A percentile compares a stretch with the other conserved stretches of the same genome.
Evolutionary conservation across 306 rosid genomes (phyloP).

Genomic region (Pyrus communis): DNA sequence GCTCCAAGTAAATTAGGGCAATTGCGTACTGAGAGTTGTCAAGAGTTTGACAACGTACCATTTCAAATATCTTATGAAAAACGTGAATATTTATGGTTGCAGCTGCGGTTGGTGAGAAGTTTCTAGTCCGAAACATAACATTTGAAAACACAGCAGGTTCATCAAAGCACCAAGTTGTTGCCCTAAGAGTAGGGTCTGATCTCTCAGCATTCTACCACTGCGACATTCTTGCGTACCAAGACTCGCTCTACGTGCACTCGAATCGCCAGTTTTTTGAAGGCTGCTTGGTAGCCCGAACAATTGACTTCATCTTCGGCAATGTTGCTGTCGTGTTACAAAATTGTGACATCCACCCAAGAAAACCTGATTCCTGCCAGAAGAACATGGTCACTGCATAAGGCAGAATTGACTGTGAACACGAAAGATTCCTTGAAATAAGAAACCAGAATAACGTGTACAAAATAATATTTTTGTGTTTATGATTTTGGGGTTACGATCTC

Average conservation of each 20-base stretch:
- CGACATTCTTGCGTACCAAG: constrained; percentile 75
- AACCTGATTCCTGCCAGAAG: constrained; percentile 67
- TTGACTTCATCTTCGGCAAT: constrained; percentile 88
- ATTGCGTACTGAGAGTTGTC: background rate
- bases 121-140: constrained; percentile 63
- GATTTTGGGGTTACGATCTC: too few relatives aligned
- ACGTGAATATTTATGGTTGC: constrained; percentile 7
- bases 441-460: too few relatives aligned
- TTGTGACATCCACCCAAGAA: constrained; percentile 75
- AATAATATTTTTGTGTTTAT: too few relatives aligned
- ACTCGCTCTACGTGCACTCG: constrained; percentile 84
- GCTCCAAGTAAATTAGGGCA: background rate
- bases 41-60: background rate
- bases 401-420: constrained; percentile 55
- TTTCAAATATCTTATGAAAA: background rate
- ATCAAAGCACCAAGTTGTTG: constrained; percentile 92
- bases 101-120: constrained; percentile 69
- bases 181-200: constrained; percentile 78
- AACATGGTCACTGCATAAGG: constrained; percentile 94
- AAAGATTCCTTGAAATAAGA: too few relatives aligned
- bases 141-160: constrained; percentile 89
- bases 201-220: constrained; percentile 73
- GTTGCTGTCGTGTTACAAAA: constrained; percentile 65
- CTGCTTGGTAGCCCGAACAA: constrained; percentile 57
- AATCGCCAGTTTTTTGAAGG: constrained; percentile 66